Percentiles rank a stretch among this genome's conserved stretches.
These are phyloP conservation scores for Agroathelia rolfsii DNA, from an alignment of 1,284 basidiomycete species.

Conservation along the genomic window DNA sequence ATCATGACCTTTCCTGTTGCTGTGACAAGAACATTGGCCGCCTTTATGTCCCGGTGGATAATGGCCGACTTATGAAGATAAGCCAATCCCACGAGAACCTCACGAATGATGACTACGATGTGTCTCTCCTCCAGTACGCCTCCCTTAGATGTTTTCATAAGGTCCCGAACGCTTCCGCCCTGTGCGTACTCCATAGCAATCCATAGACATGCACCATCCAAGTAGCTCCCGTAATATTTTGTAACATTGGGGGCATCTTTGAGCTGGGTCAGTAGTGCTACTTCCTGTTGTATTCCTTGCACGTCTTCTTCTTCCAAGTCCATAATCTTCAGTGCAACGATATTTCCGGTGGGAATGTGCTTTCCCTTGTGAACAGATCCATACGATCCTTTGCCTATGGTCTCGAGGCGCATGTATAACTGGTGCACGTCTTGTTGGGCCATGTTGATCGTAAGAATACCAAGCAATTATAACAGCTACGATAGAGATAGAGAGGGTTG, in stretches of 20 bases:
- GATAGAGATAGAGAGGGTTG: too few species aligned
- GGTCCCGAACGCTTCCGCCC: constrained; percentile 88
- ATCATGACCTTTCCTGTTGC: constrained; percentile 84
- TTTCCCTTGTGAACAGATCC: constrained; percentile 94
- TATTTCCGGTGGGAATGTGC: constrained; percentile 74
- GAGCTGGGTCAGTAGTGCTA: constrained; percentile 85
- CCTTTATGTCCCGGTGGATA: constrained; percentile 95
- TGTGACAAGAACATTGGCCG: constrained; percentile 90
- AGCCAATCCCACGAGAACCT: constrained; percentile 77
- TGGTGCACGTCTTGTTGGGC: constrained; percentile 44
- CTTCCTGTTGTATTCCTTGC: constrained; percentile 92
- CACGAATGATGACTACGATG: constrained; percentile 80
- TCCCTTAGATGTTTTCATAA: constrained; percentile 79
- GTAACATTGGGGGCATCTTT: constrained; percentile 87
- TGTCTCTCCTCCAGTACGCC: constrained; percentile 86
- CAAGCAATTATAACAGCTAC: too few species aligned
- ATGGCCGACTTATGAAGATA: constrained; percentile 92
- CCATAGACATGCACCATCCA: constrained; percentile 94
- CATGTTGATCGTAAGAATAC: constrained; percentile 22
- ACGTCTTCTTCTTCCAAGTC: constrained; percentile 98
- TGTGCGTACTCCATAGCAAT: constrained; percentile 98
- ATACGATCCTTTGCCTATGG: constrained; percentile 89
- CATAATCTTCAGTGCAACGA: constrained; percentile 96
- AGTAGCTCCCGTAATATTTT: constrained; percentile 91
- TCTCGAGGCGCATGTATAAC: constrained; percentile 61